Evolutionary conservation across 1,139 yeast genomes (phyloP), one percentile per base, ranked within the genome.

Genomic region (Yamadazyma sp.): DNA sequence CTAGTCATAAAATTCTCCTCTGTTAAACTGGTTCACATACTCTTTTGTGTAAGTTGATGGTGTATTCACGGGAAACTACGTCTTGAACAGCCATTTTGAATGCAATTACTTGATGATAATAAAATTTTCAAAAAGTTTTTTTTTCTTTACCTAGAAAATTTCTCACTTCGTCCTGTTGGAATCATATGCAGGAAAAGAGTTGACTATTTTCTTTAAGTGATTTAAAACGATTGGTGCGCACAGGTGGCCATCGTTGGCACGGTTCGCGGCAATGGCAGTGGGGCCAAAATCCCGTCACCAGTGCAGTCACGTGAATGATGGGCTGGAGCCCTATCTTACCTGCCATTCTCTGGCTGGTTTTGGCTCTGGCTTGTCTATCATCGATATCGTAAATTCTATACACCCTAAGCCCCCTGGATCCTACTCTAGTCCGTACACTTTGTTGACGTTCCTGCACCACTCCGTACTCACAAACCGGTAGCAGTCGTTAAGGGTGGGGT

Each of bases 51-150:
- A 92, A 80, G 91, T 94, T 92, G 78, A 94, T 91, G 83, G 98
- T 94, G 89, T 94, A 94, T 81, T 94, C 99, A 79, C 99, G 96
- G 74, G 98, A 87, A 77, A 94, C 97, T 77, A 89, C 97, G 92
- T 92, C 98, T 81, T 88, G 88, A 75, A 88, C 81, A 77, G 97
- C 97, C 81, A 88, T 86, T 78, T 24, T 40, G 34, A 34, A 42
- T 42, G 45, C 45, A 39, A 39, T 41, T 39, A 31, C 24, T 30
- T 16, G 33, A 25, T 25, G 24, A 24, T 33, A 25, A 25, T 25
- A 26, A 33, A 24, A 33, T 24, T 33, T 33, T 34, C 30, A 38
- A 35, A 38, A 41, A 36, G 27, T 35, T 33, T 38, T 41, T 40
- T 33, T 35, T 26, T 8, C 22, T 20, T 27, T 16, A 29, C 33